phyloP scores from a whole-genome alignment of 345 rosid species.

The Eucalyptus lansdowneana region DNA sequence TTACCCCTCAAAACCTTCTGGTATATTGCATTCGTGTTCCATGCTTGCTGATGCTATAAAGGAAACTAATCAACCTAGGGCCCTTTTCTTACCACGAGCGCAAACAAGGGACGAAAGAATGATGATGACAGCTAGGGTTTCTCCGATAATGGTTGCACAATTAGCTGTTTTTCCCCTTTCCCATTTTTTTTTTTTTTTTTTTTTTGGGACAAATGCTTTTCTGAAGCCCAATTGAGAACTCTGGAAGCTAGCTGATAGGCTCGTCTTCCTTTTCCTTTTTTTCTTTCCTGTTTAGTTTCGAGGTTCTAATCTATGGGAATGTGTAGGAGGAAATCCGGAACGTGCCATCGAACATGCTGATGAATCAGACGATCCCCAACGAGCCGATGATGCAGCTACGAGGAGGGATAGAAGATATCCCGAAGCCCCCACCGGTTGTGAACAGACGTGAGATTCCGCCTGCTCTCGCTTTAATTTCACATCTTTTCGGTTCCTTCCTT shows the following conservation, averaged over 20 bases:
- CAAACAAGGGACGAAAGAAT: neutral
- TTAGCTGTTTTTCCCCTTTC: neutral
- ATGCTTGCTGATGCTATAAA: neutral
- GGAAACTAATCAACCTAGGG: neutral
- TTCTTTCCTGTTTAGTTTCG: neutral
- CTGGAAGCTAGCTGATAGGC: neutral
- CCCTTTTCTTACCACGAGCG: neutral
- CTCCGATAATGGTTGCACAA: neutral
- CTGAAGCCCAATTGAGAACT: neutral
- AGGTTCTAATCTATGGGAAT: neutral
- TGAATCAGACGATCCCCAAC: slow-evolving; percentile 48
- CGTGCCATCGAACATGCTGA: slow-evolving; percentile 53
- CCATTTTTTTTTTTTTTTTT: neutral
- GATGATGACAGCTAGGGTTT: neutral
- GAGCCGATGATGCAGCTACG: slow-evolving; percentile 38
- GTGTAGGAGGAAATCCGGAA: slow-evolving; percentile 76
- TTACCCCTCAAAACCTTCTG: slow-evolving; percentile 60
- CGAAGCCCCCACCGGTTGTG: slow-evolving; percentile 41
- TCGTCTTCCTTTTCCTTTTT: neutral
- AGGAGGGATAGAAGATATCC: slow-evolving; percentile 45
- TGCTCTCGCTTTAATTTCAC: neutral
- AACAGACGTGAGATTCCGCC: slow-evolving; percentile 51
- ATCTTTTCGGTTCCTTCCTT: neutral
- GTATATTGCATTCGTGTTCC: slow-evolving; percentile 1
- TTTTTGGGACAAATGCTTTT: neutral